Percentiles rank a stretch among this genome's conserved stretches.
Conservation (phyloP, 2,329 filamentous ascomycete species). For the Pyrenochaeta sp. region DNA sequence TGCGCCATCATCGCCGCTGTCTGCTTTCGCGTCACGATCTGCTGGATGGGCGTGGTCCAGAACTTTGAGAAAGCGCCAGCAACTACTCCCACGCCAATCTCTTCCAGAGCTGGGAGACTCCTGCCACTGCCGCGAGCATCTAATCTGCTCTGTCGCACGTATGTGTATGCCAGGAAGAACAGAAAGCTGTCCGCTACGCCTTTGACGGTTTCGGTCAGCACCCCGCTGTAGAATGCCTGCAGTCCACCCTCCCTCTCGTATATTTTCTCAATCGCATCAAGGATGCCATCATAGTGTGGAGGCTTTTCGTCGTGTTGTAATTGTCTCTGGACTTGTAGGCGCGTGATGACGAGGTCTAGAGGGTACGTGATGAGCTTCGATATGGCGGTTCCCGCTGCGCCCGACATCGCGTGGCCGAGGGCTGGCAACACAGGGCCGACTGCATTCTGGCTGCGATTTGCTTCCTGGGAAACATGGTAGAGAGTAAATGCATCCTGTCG, state of each 20-base stretch:
- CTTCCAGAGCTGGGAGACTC: conserved; percentile 70
- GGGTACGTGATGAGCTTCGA: conserved; percentile 83
- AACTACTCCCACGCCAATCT: conserved; percentile 75
- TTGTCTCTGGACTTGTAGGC: conserved; percentile 79
- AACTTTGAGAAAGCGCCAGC: conserved; percentile 78
- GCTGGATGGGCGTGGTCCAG: conserved; percentile 81
- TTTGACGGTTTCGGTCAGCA: conserved; percentile 54
- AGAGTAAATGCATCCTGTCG: conserved; percentile 51
- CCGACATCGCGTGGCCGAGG: conserved; percentile 81
- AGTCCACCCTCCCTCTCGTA: conserved; percentile 74
- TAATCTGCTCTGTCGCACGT: conserved; percentile 56
- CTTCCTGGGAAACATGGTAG: conserved; percentile 52
- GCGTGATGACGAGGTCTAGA: conserved; percentile 80
- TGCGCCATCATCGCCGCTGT: conserved; percentile 64
- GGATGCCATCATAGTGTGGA: conserved; percentile 68
- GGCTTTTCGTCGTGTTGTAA: conserved; percentile 51
- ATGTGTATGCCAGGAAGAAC: conserved; percentile 84
- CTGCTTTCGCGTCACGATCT: conserved; percentile 83
- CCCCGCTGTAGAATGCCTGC: conserved; percentile 68
- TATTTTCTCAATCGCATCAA: conserved; percentile 75
- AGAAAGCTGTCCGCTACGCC: conserved; percentile 75
- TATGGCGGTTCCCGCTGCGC: conserved; percentile 77
- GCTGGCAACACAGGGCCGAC: conserved; percentile 68
- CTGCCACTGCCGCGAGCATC: conserved; percentile 26
- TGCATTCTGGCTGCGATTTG: conserved; percentile 26